These are phyloP conservation scores for Xylaria longipes DNA, from an alignment of 495 filamentous ascomycete genomes.

Conservation along the genomic window DNA sequence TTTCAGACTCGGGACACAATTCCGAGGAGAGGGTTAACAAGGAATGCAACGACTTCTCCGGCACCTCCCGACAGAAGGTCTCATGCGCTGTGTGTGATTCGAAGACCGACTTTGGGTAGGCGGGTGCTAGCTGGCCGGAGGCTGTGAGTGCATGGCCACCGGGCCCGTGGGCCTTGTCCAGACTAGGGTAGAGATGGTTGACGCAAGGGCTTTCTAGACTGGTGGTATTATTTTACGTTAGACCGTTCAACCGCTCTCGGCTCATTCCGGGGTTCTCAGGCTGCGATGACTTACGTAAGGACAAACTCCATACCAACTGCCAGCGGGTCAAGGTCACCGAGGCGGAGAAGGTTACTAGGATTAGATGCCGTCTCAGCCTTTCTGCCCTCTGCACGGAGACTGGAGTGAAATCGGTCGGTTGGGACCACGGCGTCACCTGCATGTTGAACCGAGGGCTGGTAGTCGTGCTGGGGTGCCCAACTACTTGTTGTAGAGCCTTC, in stretches of 20 bases:
- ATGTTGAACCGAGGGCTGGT: neutral
- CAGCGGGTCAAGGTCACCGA: constrained; percentile 29
- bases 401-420: neutral
- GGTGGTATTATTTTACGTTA: neutral
- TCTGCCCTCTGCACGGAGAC: neutral
- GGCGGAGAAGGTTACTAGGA: neutral
- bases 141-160: constrained; percentile 29
- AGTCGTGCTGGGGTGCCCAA: constrained; percentile 10
- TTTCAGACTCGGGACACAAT: constrained; percentile 39
- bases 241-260: neutral
- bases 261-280: neutral
- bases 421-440: neutral
- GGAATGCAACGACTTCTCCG: constrained; percentile 35
- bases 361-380: neutral
- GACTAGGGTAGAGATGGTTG: constrained; percentile 23
- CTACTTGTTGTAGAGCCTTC: neutral
- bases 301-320: constrained; percentile 33
- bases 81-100: neutral
- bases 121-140: constrained; percentile 21
- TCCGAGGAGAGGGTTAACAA: constrained; percentile 39
- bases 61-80: constrained; percentile 10
- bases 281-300: constrained; percentile 18
- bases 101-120: constrained; percentile 8
- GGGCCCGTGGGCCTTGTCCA: constrained; percentile 24
- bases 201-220: constrained; percentile 31